Evolutionary conservation across 257 asterid species (phyloP), one percentile per base, ranked within the genome.

Genomic region (Plantago elongata): DNA sequence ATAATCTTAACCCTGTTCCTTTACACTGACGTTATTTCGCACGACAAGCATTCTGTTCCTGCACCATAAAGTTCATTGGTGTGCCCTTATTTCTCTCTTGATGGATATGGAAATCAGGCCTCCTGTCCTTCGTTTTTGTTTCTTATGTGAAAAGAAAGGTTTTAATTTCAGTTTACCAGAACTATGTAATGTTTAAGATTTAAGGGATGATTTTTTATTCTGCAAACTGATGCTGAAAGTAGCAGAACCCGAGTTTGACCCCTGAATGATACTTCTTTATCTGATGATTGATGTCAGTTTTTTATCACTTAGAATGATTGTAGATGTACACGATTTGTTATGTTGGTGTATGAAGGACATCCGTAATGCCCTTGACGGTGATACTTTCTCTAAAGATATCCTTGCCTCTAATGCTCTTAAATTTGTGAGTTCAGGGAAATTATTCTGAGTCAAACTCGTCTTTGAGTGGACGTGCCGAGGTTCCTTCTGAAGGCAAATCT

Each of bases 351-450:
- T 37, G 43, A 14, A 1, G 56, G 56, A 51, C 10, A 51, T 7
- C 57, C 50, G n/a, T 66, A 16, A 64, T 62, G 44, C 62, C 60
- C 29, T 65, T 63, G 57, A 44, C 10, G 40, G 40, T 34, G 5
- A 34, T 34, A 34, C 40, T 34, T 34, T 34, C 8, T 17, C 29
- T 8, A 15, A 51, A 27, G 56, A 51, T 51, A 51, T 64, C 49
- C 30, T 22, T 45, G 50, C 57, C 40, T 54, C 13, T 69, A 37
- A 61, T 66, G 47, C 60, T 61, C 38, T 65, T 63, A 63, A 47
- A 9, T 62, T 73, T 67, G 38, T 56, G 67, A 47, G 14, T 64
- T 64, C 72, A 83, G 94, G 87, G 58, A 65, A 67, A 63, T 64
- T 66, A 69, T 60, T 42, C 48, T n/a, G 71, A 51, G 65, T 45